Base-by-base conservation (phyloP, 2,329 filamentous ascomycete species). In the Sclerotinia spermophila region DNA sequence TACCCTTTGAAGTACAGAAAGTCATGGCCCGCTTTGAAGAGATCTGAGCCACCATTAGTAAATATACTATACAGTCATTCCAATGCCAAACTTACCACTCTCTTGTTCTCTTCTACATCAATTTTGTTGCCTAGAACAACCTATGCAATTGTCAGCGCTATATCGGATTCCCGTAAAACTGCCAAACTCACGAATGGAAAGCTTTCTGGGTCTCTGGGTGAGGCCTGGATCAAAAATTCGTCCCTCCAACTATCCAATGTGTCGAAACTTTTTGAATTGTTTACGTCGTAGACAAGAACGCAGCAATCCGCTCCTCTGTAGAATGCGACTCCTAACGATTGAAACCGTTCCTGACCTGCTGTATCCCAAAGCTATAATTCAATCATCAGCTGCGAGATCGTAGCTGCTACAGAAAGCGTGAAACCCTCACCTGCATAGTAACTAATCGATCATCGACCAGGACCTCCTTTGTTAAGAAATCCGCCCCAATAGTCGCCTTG, bases 101-200 rank as follows among this genome's bases (percentile, higher is more conserved):
- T 88, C 86, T 97, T 97, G 86, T 91, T 97, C 83, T 98, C 96
- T 81, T 97, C 96, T 60, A 97, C 91, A 84, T 99, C 96, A 78
- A 99, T 97, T 87, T 99, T 99, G 87, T 99, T 99, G 71, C 96
- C 96, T 71, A 99, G 88, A 53, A 99, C 96, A 72, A 97, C 92
- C 92, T 95, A 76, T 42, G 21, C n/a, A 35, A 61, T 13, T 38
- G 33, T 74, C 51, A 76, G 33, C 45, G n/a, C 61, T 51, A n/a
- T 40, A n/a, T 27, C 66, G 78, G 30, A 21, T 53, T 44, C 7
- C 42, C 3, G 15, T 35, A 33, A n/a, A 38, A 13, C 40, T 53
- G 0, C 11, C 17, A n/a, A 58, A 84, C 91, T 82, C 83, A 97
- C 96, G 80, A 99, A 99, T 65, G 96, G 96, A 81, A 99, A 99